phyloP scores from a whole-genome alignment of 306 rosid genomes.

The Aeschynomene evenia region DNA sequence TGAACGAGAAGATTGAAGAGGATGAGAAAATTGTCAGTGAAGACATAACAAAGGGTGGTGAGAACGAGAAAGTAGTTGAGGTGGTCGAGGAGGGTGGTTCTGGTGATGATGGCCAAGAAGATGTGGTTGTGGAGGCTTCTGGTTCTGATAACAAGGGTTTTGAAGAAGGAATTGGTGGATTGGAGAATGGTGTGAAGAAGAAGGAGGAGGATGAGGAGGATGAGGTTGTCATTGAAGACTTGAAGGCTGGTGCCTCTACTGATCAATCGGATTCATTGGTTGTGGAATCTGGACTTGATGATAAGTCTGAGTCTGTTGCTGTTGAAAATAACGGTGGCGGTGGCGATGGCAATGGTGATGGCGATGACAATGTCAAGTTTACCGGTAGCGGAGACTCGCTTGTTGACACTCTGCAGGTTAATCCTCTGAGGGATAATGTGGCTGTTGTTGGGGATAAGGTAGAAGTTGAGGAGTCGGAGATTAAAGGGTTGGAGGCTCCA shows the following conservation, averaged over 20 bases:
- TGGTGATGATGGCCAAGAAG: no score
- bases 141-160: no score
- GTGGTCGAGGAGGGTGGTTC: no score
- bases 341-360: not conserved
- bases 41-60: no score
- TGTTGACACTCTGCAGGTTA: conserved; percentile 37
- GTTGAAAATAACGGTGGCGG: conserved; percentile 6
- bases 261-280: conserved; percentile 23
- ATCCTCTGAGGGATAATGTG: conserved; percentile 37
- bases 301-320: conserved; percentile 13
- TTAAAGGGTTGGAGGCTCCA: conserved; percentile 35
- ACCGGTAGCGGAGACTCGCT: conserved; percentile 35
- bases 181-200: no score
- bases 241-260: conserved; percentile 20
- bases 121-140: no score
- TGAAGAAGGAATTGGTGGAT: no score
- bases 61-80: no score
- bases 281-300: conserved; percentile 25
- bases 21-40: conserved; percentile 12
- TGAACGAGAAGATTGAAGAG: not conserved
- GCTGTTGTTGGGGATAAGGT: conserved; percentile 50
- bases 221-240: conserved; percentile 1
- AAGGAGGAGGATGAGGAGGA: conserved; percentile 14
- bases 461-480: conserved; percentile 41
- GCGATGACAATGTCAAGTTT: conserved; percentile 17